phyloP scores from a whole-genome alignment of 805 yeast genomes.

The Cyberlindnera mycetangii region DNA sequence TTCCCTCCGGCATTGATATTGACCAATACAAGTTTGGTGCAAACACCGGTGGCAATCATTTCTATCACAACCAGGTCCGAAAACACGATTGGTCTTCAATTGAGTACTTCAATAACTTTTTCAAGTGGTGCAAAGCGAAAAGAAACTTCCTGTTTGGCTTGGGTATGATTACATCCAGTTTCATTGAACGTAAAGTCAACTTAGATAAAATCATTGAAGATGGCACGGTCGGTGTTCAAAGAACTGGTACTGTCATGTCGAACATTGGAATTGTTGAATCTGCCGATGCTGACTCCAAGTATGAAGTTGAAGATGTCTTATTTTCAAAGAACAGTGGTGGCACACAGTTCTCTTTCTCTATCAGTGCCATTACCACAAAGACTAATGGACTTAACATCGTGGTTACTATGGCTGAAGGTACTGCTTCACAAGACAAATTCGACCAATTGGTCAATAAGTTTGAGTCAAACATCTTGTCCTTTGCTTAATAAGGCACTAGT shows the following conservation, averaged over 20 bases:
- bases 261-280: constrained; percentile 19
- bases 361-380: constrained; percentile 11
- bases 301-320: constrained; percentile 14
- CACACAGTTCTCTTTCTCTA: constrained; percentile 12
- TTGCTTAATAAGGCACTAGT: neutral
- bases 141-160: constrained; percentile 16
- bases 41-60: constrained; percentile 21
- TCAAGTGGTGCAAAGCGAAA: constrained; percentile 3
- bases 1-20: constrained; percentile 7
- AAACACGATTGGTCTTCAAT: constrained; percentile 6
- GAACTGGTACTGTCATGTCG: constrained; percentile 20
- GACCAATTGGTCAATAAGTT: constrained; percentile 12
- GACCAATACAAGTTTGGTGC: constrained; percentile 20
- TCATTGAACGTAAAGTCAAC: constrained; percentile 7
- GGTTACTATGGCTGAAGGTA: constrained; percentile 16
- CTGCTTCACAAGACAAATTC: constrained; percentile 5
- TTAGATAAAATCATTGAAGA: constrained; percentile 16
- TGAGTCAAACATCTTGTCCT: constrained; percentile 7
- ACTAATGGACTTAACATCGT: constrained; percentile 18
- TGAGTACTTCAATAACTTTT: constrained; percentile 11
- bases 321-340: constrained; percentile 19
- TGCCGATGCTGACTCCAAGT: neutral
- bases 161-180: constrained; percentile 18
- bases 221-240: constrained; percentile 8
- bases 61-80: constrained; percentile 11